These are phyloP conservation scores for Barbatosphaeria neglecta DNA, from an alignment of 495 filamentous ascomycete genomes.

Conservation along the genomic window DNA sequence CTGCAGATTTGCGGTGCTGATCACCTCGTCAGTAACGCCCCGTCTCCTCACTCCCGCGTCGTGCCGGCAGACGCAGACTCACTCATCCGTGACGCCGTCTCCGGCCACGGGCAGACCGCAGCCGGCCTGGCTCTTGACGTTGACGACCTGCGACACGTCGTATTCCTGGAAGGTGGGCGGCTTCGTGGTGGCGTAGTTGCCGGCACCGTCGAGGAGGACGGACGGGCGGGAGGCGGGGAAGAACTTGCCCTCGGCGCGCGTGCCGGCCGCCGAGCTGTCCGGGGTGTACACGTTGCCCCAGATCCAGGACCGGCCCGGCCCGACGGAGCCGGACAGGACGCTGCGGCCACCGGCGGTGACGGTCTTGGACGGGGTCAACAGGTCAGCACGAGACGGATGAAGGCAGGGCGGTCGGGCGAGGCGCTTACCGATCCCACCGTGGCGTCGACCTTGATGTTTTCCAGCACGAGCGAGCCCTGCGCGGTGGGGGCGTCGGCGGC, in stretches of 20 bases:
- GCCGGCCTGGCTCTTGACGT: slow-evolving; percentile 32
- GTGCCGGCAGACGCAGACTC: neutral
- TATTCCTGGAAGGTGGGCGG: slow-evolving; percentile 35
- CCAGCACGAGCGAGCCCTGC: slow-evolving; percentile 41
- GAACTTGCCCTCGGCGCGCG: slow-evolving; percentile 3
- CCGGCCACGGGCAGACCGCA: slow-evolving; percentile 9
- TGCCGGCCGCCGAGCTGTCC: neutral
- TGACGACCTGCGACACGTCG: slow-evolving; percentile 28
- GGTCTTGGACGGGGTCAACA: too few relatives aligned
- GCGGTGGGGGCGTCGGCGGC: slow-evolving; percentile 16
- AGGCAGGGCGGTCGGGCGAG: too few relatives aligned
- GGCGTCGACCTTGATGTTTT: slow-evolving; percentile 26
- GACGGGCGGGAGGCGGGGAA: slow-evolving; percentile 14
- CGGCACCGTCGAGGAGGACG: slow-evolving; percentile 16
- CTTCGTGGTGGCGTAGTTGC: slow-evolving; percentile 22
- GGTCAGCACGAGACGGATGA: too few relatives aligned
- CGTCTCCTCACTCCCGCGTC: neutral
- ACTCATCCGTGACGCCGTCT: slow-evolving; percentile 10
- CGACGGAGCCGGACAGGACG: slow-evolving; percentile 12
- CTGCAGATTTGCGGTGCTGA: slow-evolving; percentile 36
- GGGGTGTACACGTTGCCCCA: slow-evolving; percentile 12
- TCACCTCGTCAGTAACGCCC: neutral
- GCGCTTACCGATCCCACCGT: slow-evolving; percentile 6
- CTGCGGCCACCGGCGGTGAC: slow-evolving; percentile 4
- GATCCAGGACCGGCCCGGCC: slow-evolving; percentile 6